Evolutionary conservation across 352 stramenopile genomes (phyloP), one percentile per base, ranked within the genome.

Genomic region (Globisporangium solare): DNA sequence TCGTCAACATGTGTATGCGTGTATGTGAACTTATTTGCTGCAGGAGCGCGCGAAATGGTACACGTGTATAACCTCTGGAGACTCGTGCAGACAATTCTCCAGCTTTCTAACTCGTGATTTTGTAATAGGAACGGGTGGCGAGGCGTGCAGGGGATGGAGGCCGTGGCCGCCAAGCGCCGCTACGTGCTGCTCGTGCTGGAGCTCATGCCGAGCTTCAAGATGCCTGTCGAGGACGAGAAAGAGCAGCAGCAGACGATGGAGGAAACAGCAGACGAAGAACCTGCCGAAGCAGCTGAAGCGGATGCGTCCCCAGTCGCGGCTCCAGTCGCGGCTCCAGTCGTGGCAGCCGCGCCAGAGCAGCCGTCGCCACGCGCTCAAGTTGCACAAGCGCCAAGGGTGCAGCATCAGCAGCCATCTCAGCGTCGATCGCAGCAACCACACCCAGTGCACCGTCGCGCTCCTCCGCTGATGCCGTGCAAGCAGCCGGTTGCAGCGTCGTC

Each of bases 31-130:
- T 15, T n/a, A n/a, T n/a, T 58, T 4, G 31, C 27, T 10, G 27
- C 39, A 83, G 73, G 76, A 83, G 53, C 74, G 73, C 3, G 74
- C 74, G 13, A 86, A 87, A 56, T 89, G 79, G 79, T 87, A 27
- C 40, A 65, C 56, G 24, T n/a, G 0, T 12, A n/a, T 20, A 39
- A 10, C 7, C 3, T 10, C 27, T 35, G 27, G 5, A 35, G n/a
- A n/a, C n/a, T n/a, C n/a, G n/a, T n/a, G n/a, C n/a, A n/a, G n/a
- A n/a, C n/a, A n/a, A n/a, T n/a, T n/a, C n/a, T n/a, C n/a, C n/a
- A n/a, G n/a, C n/a, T n/a, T n/a, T n/a, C n/a, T n/a, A n/a, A n/a
- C n/a, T n/a, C n/a, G n/a, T n/a, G n/a, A n/a, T n/a, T n/a, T n/a
- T n/a, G n/a, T n/a, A n/a, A n/a, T n/a, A n/a, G 79, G 79, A 78